Conservation (phyloP, 2,329 filamentous ascomycete species). For the Colletotrichum magnum region DNA sequence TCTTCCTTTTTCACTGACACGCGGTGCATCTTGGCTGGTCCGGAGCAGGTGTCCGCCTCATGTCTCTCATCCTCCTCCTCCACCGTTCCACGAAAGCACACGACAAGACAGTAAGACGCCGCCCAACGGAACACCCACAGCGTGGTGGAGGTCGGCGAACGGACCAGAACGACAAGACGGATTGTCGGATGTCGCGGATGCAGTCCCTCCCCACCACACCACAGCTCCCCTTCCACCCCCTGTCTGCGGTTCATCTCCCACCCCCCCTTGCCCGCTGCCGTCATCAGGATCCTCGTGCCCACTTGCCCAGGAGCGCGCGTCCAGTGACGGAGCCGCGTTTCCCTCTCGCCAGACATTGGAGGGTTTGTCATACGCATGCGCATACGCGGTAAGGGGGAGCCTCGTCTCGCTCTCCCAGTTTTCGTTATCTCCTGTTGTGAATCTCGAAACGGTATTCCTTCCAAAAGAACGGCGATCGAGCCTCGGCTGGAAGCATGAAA, state of each 20-base stretch:
- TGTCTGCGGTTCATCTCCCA: slow-evolving; percentile 7
- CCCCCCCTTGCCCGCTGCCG: slow-evolving; percentile 7
- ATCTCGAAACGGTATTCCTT: neutral
- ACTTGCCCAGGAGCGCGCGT: slow-evolving; percentile 4
- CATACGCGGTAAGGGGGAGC: too few species aligned
- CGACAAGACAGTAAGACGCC: neutral
- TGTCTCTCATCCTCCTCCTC: neutral
- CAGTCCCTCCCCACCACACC: slow-evolving; percentile 20
- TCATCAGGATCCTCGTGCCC: slow-evolving; percentile 33
- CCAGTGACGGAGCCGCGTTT: slow-evolving; percentile 31
- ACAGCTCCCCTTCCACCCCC: slow-evolving; percentile 9
- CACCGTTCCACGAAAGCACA: neutral
- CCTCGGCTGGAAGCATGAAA: slow-evolving; percentile 24
- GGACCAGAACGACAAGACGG: slow-evolving; percentile 35
- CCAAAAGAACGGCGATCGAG: slow-evolving; percentile 2
- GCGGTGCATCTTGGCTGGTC: slow-evolving; percentile 1
- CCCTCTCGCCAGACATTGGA: slow-evolving; percentile 19
- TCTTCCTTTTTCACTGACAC: neutral
- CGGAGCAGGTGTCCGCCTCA: neutral
- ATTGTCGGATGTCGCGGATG: slow-evolving; percentile 38
- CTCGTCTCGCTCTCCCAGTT: too few species aligned
- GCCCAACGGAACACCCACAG: neutral
- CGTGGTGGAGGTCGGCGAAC: slow-evolving; percentile 20
- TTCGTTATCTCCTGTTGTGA: too few species aligned
- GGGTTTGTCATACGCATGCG: neutral